Evolutionary conservation across 148 eudicot species (phyloP).

Genomic region (Silene uniflora): DNA sequence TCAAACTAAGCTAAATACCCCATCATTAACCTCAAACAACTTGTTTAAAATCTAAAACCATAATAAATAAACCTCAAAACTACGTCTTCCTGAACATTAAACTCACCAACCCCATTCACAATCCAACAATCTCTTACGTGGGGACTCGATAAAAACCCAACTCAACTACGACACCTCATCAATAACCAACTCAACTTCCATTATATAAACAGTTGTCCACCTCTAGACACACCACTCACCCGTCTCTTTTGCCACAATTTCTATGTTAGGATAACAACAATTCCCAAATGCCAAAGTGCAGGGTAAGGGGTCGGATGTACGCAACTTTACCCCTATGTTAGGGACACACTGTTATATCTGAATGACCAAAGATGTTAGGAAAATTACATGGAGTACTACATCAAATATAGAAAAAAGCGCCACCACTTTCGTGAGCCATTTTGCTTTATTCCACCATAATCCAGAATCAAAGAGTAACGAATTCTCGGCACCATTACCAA

Average conservation of each 20-base stretch:
- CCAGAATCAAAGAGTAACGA: no score
- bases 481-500: no score
- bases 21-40: conserved; percentile 9
- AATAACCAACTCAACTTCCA: conserved; percentile 5
- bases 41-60: conserved; percentile 2
- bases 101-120: conserved; percentile 20
- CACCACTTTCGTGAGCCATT: no score
- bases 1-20: conserved; percentile 3
- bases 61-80: neutral
- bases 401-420: no score
- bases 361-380: no score
- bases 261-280: neutral
- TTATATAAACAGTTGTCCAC: conserved; percentile 8
- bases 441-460: no score
- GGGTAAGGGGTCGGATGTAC: no score
- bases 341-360: no score
- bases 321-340: no score
- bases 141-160: conserved; percentile 12
- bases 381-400: no score
- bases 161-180: conserved; percentile 19
- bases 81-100: conserved; percentile 10
- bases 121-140: conserved; percentile 8
- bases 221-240: neutral
- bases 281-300: no score
- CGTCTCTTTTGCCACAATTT: neutral